Evolutionary conservation across 192 early-diverging fungal species (phyloP), one percentile per base, ranked within the genome.

Genomic region (Coemansia sp.): DNA sequence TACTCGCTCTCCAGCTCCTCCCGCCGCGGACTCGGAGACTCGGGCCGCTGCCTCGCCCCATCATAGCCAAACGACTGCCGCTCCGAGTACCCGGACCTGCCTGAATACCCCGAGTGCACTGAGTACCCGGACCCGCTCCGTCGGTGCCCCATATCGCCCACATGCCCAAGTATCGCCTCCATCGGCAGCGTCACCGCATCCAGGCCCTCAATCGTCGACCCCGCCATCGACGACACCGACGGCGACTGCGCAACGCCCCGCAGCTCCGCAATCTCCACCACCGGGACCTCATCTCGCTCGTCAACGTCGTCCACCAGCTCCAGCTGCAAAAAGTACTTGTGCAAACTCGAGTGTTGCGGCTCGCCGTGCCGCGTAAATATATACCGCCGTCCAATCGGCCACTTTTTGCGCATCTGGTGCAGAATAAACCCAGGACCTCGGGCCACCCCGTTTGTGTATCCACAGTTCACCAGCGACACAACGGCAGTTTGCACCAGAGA

Each of bases 281-380:
- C 42, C n/a, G 60, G 60, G 31, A 17, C 34, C 15, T 20, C 51
- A 7, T 26, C 24, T 11, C 28, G 7, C 25, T 52, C 42, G 8
- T 37, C 60, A 5, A 21, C 44, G 3, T 73, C 64, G 31, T 73
- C 76, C 0, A 70, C 61, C 46, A 80, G 60, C 69, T 80, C 77
- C 12, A 80, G 69, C 49, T 80, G 77, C 42, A 80, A 66, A 48
- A 80, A 80, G 31, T 71, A 80, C 68, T 80, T 80, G 77, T 80
- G 69, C 65, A 71, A 38, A 17, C 77, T 75, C 0, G 77, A 80
- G 25, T 80, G 72, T 58, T 75, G n/a, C 9, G 77, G 71, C 55
- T 80, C 73, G 3, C 77, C 77, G 40, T 80, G 44, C 21, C 64
- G 68, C 5, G 77, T 75, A 50, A 80, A 80, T 64, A 80, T 80